Base-by-base conservation (phyloP, 352 stramenopile species). In the Pythium sukuiense region DNA sequence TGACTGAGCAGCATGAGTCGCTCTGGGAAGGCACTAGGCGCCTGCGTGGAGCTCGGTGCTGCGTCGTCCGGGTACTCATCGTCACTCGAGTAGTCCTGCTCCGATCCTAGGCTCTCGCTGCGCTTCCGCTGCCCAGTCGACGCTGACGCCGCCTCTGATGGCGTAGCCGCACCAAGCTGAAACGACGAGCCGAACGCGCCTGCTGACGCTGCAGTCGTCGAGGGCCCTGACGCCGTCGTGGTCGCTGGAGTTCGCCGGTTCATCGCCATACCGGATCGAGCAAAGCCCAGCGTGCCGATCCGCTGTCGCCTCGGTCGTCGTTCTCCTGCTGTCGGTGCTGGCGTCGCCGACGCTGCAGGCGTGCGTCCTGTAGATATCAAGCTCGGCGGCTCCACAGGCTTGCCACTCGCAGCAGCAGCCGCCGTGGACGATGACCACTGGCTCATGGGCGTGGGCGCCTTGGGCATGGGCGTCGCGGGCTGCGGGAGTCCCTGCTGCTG, bases 1-100 rank as follows among this genome's bases (percentile, higher is more conserved):
- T 89, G 83, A 57, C 80, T 86, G n/a, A 92, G 83, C 55, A 94
- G 71, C 57, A 84, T 83, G 37, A 94, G 67, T 18, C 83, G 78
- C 59, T 90, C 76, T 12, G 85, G 77, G 62, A 94, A 94, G 5
- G 86, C 86, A 29, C 83, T 92, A 4, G 54, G 55, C 18, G 54
- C 62, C 16, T 69, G 14, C 6, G 69, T 65, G 26, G 30, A 60
- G 2, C 41, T 24, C 0, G 60, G 54, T 0, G 45, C 64, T 6
- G 66, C 52, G 0, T 83, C 70, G 57, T 90, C 84, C 3, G 82
- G 81, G 32, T 88, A 92, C 59, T 93, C 87, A 52, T 89, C 85
- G 39, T 87, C 76, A 45, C 74, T 77, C 41, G 63, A 67, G 39
- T 79, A 80, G 41, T 90, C 77, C 29, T 76, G 76, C 37, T 79